Evolutionary conservation across 352 stramenopile genomes (phyloP), one percentile per base, ranked within the genome.

Genomic region (Globisporangium heterothallicum): DNA sequence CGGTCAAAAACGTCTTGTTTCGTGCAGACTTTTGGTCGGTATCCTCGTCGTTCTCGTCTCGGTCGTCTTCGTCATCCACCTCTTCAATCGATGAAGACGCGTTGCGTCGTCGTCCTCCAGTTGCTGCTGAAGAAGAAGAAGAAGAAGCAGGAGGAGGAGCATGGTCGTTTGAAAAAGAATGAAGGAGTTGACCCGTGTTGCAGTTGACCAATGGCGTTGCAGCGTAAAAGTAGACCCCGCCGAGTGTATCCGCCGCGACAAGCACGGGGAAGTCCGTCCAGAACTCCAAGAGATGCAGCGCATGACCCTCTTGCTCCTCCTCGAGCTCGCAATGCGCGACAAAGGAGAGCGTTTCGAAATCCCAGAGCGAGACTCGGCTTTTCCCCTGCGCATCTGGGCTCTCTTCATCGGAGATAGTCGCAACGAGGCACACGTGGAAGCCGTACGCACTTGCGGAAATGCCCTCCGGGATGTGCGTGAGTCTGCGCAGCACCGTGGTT

Each of bases 191-290:
- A 0, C 76, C 79, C 0, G 74, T 73, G 34, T 70, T 66, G 9
- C 59, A 70, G 9, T 79, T 51, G 6, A 69, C 42, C 0, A 81
- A 63, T 18, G 70, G 63, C 52, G 63, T 80, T 4, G 68, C 69
- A 0, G 77, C 66, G 19, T 83, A 88, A 30, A 88, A 79, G 44
- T 84, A 81, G 5, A 88, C 58, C 2, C 56, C 56, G 5, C 79
- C 84, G n/a, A 65, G 53, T 0, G 59, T 58, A 32, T 92, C 79
- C 0, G 68, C 66, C 10, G 47, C 75, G 3, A 89, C 22, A 6
- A 94, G 41, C 18, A 92, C 51, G 2, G 78, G 76, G 49, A 86
- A 91, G 6, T 86, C 71, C 14, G 86, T 74, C 67, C 71, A 84
- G 49, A 92, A 94, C 25, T 72, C 49, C 8, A 94, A 34, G 10